Conservation (phyloP, 2,329 filamentous ascomycete genomes). For the Aspergillus awamori region DNA sequence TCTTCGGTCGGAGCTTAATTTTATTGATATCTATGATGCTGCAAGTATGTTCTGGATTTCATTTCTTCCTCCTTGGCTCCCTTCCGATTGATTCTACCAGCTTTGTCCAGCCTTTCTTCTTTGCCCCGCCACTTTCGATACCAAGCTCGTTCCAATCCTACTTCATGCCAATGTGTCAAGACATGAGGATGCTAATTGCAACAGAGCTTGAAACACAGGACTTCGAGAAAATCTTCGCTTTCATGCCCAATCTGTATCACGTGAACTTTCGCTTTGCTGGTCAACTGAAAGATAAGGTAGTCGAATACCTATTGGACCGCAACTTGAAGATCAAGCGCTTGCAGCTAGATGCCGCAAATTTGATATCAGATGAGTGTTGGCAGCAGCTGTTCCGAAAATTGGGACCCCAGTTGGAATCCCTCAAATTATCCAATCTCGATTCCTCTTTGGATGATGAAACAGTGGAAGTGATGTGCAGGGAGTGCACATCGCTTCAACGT, state of each 20-base stretch:
- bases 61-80: not conserved
- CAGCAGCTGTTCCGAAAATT: conserved; percentile 66
- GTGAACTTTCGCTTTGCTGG: conserved; percentile 83
- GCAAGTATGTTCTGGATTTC: conserved; percentile 49
- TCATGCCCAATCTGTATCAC: conserved; percentile 67
- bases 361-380: conserved; percentile 79
- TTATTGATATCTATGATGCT: conserved; percentile 63
- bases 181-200: conserved; percentile 34
- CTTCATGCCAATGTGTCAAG: too few relatives aligned
- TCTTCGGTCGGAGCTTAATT: conserved; percentile 56
- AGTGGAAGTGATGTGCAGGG: conserved; percentile 61
- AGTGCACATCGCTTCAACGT: conserved; percentile 69
- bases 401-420: conserved; percentile 64
- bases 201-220: conserved; percentile 72
- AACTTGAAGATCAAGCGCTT: conserved; percentile 70
- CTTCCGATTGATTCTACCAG: not conserved
- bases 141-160: not conserved
- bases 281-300: conserved; percentile 82
- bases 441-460: conserved; percentile 75
- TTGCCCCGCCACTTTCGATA: not conserved
- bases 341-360: conserved; percentile 80
- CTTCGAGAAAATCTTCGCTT: conserved; percentile 77
- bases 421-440: conserved; percentile 85
- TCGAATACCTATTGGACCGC: conserved; percentile 78
- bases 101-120: not conserved